Base-by-base conservation (phyloP, 495 filamentous ascomycete species). In the Pseudotulostoma volvatum region DNA sequence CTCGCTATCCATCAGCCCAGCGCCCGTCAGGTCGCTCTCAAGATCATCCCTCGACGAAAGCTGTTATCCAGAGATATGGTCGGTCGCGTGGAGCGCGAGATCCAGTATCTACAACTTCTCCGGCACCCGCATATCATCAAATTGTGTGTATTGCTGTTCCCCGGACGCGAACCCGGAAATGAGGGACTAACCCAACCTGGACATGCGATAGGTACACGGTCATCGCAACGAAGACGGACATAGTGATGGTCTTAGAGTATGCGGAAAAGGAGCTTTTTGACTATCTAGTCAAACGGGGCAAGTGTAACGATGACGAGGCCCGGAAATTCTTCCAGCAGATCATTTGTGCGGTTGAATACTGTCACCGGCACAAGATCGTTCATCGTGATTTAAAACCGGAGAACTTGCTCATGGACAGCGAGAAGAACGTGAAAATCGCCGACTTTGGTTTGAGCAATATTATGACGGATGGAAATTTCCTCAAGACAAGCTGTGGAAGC, bases 61-160 rank as follows among this genome's bases (percentile, higher is more conserved):
- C 69, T 97, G 46, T 79, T 93, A 36, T 94, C 82, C 41, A 68
- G 85, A 47, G 90, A 97, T 50, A 97, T 97, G 90, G 84, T 88
- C 20, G 90, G 90, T 34, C 70, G 90, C 35, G 88, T 97, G 33
- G 92, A 96, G 61, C 74, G 92, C 48, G 90, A 97, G 67, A 97
- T 97, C 42, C 86, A 93, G 53, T 97, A 96, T 53, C 71, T 97
- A 37, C 90, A 97, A 63, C 63, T 97, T 44, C 70, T 97, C 28
- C 73, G 90, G 40, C 90, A 97, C 61, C 90, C 90, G 34, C 90
- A 97, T 59, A 97, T 97, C 58, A 97, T 97, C 62, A 97, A 97
- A 60, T 68, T 97, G 84, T 95, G 69, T 52, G 75, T 60, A 8
- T 11, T 33, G 7, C 11, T 25, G 31, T 28, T 44, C n/a, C 20